phyloP scores from a whole-genome alignment of 2,329 filamentous ascomycete species.

The Penicillium sclerotiorum region DNA sequence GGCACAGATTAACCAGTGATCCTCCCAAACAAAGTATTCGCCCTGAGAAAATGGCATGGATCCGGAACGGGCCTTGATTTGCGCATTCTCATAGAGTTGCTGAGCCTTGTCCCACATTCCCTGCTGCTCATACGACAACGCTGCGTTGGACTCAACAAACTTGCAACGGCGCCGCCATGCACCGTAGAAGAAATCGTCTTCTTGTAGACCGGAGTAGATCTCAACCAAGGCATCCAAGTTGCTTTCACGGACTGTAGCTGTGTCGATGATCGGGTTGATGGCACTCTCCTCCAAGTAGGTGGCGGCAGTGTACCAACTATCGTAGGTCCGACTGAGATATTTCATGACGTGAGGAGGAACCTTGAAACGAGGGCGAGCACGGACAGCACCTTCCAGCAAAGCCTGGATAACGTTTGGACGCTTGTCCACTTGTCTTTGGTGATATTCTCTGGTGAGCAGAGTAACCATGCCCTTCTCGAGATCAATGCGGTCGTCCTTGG shows the following conservation, averaged over 20 bases:
- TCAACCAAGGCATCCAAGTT: constrained; percentile 96
- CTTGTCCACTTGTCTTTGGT: constrained; percentile 90
- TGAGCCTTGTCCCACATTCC: constrained; percentile 99
- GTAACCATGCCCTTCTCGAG: constrained; percentile 89
- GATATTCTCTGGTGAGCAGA: constrained; percentile 91
- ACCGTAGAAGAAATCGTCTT: constrained; percentile 96
- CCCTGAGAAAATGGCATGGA: constrained; percentile 94
- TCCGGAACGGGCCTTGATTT: constrained; percentile 94
- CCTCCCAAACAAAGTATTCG: constrained; percentile 99
- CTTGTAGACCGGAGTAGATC: constrained; percentile 84
- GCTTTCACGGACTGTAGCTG: constrained; percentile 81
- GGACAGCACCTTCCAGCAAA: constrained; percentile 82
- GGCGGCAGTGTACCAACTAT: constrained; percentile 95
- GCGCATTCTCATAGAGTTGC: constrained; percentile 91
- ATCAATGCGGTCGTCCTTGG: constrained; percentile 84
- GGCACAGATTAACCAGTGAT: constrained; percentile 97
- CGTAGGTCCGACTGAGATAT: constrained; percentile 89
- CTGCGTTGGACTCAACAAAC: constrained; percentile 96
- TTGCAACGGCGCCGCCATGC: constrained; percentile 94
- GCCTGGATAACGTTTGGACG: constrained; percentile 95
- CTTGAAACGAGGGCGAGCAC: constrained; percentile 83
- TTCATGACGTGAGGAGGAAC: constrained; percentile 96
- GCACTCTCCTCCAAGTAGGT: constrained; percentile 88
- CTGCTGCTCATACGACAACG: constrained; percentile 96
- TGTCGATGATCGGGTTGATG: constrained; percentile 81